Percentiles rank a stretch among this genome's conserved stretches.
These are phyloP conservation scores for Akanthomyces muscarius DNA, from an alignment of 2,329 filamentous ascomycete species.

Conservation along the genomic window DNA sequence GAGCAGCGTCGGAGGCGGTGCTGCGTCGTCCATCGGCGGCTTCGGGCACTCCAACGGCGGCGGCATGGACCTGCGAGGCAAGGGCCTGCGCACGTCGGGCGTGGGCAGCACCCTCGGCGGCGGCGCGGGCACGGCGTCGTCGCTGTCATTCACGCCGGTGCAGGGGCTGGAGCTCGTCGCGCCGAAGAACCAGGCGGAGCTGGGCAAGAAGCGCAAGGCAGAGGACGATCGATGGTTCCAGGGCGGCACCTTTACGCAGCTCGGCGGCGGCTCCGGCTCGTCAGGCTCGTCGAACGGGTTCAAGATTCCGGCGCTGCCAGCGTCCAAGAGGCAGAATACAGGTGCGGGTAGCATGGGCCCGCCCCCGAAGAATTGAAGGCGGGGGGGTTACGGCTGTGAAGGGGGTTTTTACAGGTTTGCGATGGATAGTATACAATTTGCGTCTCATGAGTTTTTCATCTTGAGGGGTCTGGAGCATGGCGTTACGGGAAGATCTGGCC, in stretches of 20 bases:
- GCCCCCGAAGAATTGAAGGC: slow-evolving; percentile 13
- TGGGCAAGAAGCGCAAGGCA: slow-evolving; percentile 84
- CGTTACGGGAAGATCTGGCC: background rate
- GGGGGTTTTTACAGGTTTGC: background rate
- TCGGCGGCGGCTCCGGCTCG: slow-evolving; percentile 37
- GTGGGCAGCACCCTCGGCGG: slow-evolving; percentile 66
- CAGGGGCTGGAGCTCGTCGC: slow-evolving; percentile 94
- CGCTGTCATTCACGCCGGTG: slow-evolving; percentile 87
- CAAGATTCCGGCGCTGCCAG: slow-evolving; percentile 74
- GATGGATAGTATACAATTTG: background rate
- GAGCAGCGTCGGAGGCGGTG: slow-evolving; percentile 61
- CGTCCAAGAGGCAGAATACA: slow-evolving; percentile 68
- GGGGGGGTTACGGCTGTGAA: background rate
- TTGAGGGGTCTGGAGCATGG: background rate
- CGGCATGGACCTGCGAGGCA: slow-evolving; percentile 66
- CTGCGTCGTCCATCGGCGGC: slow-evolving; percentile 76
- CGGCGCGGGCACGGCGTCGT: slow-evolving; percentile 71
- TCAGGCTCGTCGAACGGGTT: slow-evolving; percentile 51
- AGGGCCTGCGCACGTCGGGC: slow-evolving; percentile 75
- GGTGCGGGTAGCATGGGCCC: slow-evolving; percentile 49
- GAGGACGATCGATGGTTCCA: slow-evolving; percentile 97
- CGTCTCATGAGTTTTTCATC: background rate
- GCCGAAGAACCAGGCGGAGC: slow-evolving; percentile 82
- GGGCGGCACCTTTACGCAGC: slow-evolving; percentile 92
- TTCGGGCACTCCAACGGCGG: slow-evolving; percentile 59